Base-by-base conservation (phyloP, 495 filamentous ascomycete genomes). In the Aspergillus leporis region DNA sequence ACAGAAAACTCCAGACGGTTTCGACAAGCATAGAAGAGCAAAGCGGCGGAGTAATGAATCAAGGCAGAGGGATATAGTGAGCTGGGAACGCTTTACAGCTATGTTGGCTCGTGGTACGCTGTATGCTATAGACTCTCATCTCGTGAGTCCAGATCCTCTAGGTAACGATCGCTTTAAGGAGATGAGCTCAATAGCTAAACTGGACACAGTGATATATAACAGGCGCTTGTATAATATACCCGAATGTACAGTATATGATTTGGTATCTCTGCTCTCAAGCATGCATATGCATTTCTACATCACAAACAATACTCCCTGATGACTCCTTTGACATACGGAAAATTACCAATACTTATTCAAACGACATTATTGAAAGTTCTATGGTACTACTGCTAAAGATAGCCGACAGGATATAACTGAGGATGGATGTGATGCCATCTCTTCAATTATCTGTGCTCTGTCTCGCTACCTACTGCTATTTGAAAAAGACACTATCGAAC, bases 1-100 rank as follows among this genome's bases (percentile, higher is more conserved):
- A 97, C 72, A 84, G 86, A 68, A 95, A 92, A 75, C 81, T 92
- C 21, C 93, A 98, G 74, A 83, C 70, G 4, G 87, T 91, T 47
- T 70, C 76, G 34, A 73, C 70, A 36, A 76, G 65, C 28, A 64
- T 55, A 28, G 71, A 66, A 18, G 63, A 57, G 19, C 23, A 58
- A 56, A 66, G 55, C 31, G 41, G 62, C 49, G 58, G 66, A 10
- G 51, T 61, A 16, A 61, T 30, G 48, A 54, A 67, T 45, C 47
- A 61, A 22, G 60, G 67, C 8, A 58, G 65, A 66, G 72, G 55
- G 59, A 31, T 62, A 58, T 61, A 53, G 59, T 56, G 22, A 22
- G 23, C 10, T 16, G 45, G 9, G 21, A 36, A 25, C 3, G 22
- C 51, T 45, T 28, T 36, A 47, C 12, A 14, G 4, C 21, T 1